Base-by-base conservation (phyloP, 2,329 filamentous ascomycete species). In the Fusarium siculi region DNA sequence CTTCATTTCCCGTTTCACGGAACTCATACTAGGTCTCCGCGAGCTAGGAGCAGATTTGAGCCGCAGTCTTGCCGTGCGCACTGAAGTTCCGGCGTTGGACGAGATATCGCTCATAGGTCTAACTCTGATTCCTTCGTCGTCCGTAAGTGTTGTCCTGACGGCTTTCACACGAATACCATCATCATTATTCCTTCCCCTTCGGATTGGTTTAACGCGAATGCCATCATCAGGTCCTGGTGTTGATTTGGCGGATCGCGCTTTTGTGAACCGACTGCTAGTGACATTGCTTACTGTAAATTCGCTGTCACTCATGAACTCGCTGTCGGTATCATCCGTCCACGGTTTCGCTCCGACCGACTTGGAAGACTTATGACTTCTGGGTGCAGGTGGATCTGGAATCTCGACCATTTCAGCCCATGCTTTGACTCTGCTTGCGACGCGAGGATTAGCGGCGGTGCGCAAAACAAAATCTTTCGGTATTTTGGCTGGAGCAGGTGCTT, bases 391-490 rank as follows among this genome's bases (percentile, higher is more conserved):
- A 23, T 86, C 84, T 4, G 87, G 84, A 4, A 85, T 74, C 70
- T 90, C 87, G 12, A 91, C 86, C 72, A 85, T 85, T 56, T 81
- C 84, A 1, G 89, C 89, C 90, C 90, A 92, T 53, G 90, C 87
- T 72, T 88, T 86, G 70, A 92, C 87, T 79, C 91, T 92, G 73
- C 82, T 87, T 52, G 88, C 84, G 8, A 90, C 84, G 0, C 87
- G 81, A 7, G 89, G 88, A 73, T 90, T 90, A 39, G 84, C 82
- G 11, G 85, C 83, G 2, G 88, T 87, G 28, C 83, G 84, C 64
- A 86, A 83, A 19, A 90, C 78, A 70, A 91, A 91, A 68, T 90
- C 85, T 74, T 88, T 90, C 0, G 89, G 89, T n/a, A 91, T 80
- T 1, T 85, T 83, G 14, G 68, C 69, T 2, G 75, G 77, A 16